A percentile compares a stretch with the other conserved stretches of the same genome.
phyloP scores from a whole-genome alignment of 805 yeast species.

The Debaryomyces hansenii region DNA sequence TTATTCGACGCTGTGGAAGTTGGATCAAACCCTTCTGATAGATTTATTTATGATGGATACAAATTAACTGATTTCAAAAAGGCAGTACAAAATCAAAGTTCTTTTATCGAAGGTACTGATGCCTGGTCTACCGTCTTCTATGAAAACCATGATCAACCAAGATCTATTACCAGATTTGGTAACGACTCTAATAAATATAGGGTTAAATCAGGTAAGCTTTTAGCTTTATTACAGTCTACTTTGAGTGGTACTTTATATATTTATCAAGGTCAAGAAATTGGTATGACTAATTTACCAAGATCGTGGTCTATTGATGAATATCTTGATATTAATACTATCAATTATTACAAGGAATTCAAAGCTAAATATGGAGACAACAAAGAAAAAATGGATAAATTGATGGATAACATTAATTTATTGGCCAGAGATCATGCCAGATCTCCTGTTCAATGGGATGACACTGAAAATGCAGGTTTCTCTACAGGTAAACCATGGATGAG shows the following conservation, averaged over 20 bases:
- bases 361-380: conserved; percentile 24
- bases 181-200: conserved; percentile 35
- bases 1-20: conserved; percentile 33
- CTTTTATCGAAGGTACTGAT: conserved; percentile 47
- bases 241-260: conserved; percentile 56
- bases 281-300: conserved; percentile 49
- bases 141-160: conserved; percentile 62
- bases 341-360: conserved; percentile 37
- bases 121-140: conserved; percentile 57
- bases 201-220: conserved; percentile 46
- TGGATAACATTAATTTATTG: conserved; percentile 34
- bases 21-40: conserved; percentile 37
- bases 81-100: conserved; percentile 33
- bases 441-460: conserved; percentile 55
- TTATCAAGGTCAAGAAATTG: conserved; percentile 65
- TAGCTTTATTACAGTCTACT: conserved; percentile 45
- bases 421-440: conserved; percentile 57
- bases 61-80: conserved; percentile 41
- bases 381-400: conserved; percentile 23
- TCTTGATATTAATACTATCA: conserved; percentile 49
- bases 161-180: conserved; percentile 54
- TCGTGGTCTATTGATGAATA: conserved; percentile 51
- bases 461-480: conserved; percentile 49
- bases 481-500: conserved; percentile 53
- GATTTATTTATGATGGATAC: conserved; percentile 34